A percentile compares a stretch with the other conserved stretches of the same genome.
phyloP scores from a whole-genome alignment of 148 eudicot species.

The Fagopyrum homotropicum region DNA sequence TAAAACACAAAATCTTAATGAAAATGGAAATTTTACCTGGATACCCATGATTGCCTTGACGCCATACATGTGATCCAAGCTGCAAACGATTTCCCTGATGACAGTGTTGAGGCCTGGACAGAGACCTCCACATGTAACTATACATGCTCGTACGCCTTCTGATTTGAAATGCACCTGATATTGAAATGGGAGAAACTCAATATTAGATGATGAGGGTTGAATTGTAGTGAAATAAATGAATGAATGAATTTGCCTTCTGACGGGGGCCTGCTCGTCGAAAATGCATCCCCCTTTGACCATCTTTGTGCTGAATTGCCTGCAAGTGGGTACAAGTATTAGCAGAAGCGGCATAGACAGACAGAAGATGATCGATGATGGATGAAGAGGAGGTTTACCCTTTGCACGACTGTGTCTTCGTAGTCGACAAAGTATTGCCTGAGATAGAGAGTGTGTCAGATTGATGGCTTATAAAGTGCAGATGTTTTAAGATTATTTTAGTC shows the following conservation, averaged over 20 bases:
- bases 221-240: not conserved
- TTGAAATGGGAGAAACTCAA: not conserved
- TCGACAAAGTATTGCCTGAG: constrained; percentile 81
- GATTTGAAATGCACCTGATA: constrained; percentile 61
- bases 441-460: not conserved
- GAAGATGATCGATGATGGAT: not conserved
- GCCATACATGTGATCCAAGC: constrained; percentile 73
- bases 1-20: not conserved
- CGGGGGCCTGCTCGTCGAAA: constrained; percentile 89
- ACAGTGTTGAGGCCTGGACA: constrained; percentile 93
- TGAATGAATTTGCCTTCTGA: constrained; percentile 40
- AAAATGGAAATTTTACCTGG: constrained; percentile 35
- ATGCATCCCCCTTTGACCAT: constrained; percentile 67
- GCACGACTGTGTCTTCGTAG: constrained; percentile 67
- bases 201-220: not conserved
- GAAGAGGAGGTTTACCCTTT: constrained; percentile 43
- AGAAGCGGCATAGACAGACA: not conserved
- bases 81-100: constrained; percentile 78
- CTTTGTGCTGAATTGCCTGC: constrained; percentile 69
- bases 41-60: constrained; percentile 63
- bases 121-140: constrained; percentile 82
- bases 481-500: not conserved
- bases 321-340: not conserved
- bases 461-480: not conserved
- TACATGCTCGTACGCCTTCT: constrained; percentile 78